Base-by-base conservation (phyloP, 768 basidiomycete species). In the Amanita subjunquillea region DNA sequence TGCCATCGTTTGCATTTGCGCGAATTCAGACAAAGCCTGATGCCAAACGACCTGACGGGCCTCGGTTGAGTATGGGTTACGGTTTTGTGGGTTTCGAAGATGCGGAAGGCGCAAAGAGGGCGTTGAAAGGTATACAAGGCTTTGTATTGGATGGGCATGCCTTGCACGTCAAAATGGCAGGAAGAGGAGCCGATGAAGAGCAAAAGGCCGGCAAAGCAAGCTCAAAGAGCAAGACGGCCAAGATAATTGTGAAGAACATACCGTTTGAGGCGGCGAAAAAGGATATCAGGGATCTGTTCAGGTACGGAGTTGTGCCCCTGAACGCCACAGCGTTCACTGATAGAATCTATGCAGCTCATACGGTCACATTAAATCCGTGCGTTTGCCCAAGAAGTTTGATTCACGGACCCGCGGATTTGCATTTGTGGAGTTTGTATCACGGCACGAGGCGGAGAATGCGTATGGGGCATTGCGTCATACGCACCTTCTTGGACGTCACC, bases 171-270 rank as follows among this genome's bases (percentile, higher is more conserved):
- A 85, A 83, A 64, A 94, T 93, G 54, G 91, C 95, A 2, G 88
- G 89, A 17, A 76, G 93, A 5, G 91, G 91, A 0, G 82, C 80
- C 34, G 81, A 79, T 47, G 71, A 65, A n/a, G 64, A 65, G 5
- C 65, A 60, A 37, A 68, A 67, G 56, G 65, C 59, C 13, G 71
- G 62, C 30, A 72, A 65, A 52, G 67, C 62, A 23, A 69, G 57
- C 7, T 66, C 70, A 29, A 83, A 79, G 69, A 79, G 76, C 47
- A 76, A 76, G 54, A 86, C 87, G 56, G 88, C 92, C 57, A 98
- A 97, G 80, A 84, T 98, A 77, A 82, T 98, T 48, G 91, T 98
- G 58, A 98, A 97, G 80, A 99, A 99, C 61, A 78, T 97, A 50
- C 93, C 96, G 38, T 99, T 99, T 71, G 96, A 99, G 67, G 91